A percentile compares a stretch with the other conserved stretches of the same genome.
Evolutionary conservation across 2,329 filamentous ascomycete genomes (phyloP).

Genomic region (Diaporthe batatas): DNA sequence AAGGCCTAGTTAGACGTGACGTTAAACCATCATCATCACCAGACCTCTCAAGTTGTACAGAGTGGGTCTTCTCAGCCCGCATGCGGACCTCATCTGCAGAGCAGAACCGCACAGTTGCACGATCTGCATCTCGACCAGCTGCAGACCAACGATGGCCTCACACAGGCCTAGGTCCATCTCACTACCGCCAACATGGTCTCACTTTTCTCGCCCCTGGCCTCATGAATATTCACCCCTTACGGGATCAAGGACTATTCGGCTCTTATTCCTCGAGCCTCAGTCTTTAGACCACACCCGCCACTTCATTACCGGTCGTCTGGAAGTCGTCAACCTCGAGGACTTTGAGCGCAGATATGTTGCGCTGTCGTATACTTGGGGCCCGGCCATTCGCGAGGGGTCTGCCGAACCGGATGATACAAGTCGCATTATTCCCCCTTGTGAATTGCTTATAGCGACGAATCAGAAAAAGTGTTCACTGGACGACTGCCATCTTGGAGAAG

Average conservation of each 20-base stretch:
- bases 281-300: background rate
- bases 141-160: background rate
- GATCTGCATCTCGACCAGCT: no score
- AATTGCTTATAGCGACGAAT: background rate
- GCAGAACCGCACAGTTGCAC: no score
- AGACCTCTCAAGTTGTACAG: no score
- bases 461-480: background rate
- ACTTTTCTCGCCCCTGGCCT: background rate
- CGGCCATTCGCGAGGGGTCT: background rate
- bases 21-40: no score
- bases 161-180: background rate
- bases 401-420: background rate
- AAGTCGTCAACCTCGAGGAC: background rate
- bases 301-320: background rate
- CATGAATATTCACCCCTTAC: background rate
- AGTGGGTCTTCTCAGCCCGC: no score
- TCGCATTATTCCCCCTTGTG: background rate
- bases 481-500: background rate
- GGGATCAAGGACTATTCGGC: background rate
- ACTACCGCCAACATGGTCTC: background rate
- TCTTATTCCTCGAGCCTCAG: background rate
- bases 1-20: no score
- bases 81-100: no score
- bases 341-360: background rate
- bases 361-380: constrained; percentile 9